A percentile compares a stretch with the other conserved stretches of the same genome.
These are phyloP conservation scores for Candida pseudofarinosa DNA, from an alignment of 805 yeast species.

Conservation along the genomic window DNA sequence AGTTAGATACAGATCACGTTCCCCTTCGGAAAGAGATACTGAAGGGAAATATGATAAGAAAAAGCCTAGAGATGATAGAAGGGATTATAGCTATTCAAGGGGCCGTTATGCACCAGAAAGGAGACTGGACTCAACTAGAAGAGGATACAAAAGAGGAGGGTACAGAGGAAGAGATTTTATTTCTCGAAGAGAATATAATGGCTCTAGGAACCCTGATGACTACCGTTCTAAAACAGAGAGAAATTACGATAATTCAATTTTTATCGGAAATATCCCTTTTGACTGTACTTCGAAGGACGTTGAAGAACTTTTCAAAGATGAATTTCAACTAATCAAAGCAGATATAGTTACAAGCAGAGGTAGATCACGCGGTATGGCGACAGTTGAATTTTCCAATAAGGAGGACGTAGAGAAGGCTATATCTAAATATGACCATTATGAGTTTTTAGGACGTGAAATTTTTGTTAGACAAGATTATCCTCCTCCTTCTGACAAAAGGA, in stretches of 20 bases:
- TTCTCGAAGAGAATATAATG: constrained; percentile 18
- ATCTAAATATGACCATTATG: constrained; percentile 58
- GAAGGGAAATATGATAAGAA: constrained; percentile 7
- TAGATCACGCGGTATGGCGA: constrained; percentile 84
- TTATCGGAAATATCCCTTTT: constrained; percentile 72
- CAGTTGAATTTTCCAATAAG: constrained; percentile 71
- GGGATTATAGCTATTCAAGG: constrained; percentile 29
- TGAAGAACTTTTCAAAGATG: constrained; percentile 51
- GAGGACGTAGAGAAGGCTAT: constrained; percentile 73
- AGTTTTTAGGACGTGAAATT: constrained; percentile 68
- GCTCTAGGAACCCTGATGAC: constrained; percentile 21
- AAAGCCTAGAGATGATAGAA: constrained; percentile 11
- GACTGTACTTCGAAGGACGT: constrained; percentile 57
- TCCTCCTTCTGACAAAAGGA: constrained; percentile 52
- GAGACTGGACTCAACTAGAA: constrained; percentile 19
- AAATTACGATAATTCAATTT: constrained; percentile 64
- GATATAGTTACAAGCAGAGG: constrained; percentile 79
- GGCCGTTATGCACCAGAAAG: constrained; percentile 21
- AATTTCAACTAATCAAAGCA: constrained; percentile 62
- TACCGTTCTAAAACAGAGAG: constrained; percentile 40
- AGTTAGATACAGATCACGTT: constrained; percentile 14
- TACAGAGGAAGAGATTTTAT: constrained; percentile 13
- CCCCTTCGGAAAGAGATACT: constrained; percentile 21
- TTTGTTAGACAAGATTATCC: constrained; percentile 91
- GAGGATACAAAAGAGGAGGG: constrained; percentile 16